These are phyloP conservation scores for Fusarium chlamydosporum DNA, from an alignment of 2,329 filamentous ascomycete genomes.

Conservation along the genomic window DNA sequence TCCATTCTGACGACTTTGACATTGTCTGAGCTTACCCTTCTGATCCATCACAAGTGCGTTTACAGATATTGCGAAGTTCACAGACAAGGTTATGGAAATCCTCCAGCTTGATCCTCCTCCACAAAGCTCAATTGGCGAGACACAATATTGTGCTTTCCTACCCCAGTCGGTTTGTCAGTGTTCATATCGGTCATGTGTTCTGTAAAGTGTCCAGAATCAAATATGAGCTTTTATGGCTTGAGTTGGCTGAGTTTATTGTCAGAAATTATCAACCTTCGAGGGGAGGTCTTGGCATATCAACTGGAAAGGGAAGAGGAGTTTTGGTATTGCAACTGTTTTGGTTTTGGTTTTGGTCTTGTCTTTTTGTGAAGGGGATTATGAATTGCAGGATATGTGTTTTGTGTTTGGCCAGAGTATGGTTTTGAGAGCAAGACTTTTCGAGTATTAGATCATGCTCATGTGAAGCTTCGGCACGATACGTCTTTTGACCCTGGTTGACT, in stretches of 20 bases:
- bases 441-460: neutral
- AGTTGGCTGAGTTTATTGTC: neutral
- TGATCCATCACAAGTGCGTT: neutral
- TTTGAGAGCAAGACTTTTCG: neutral
- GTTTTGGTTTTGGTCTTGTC: neutral
- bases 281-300: neutral
- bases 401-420: neutral
- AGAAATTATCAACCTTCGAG: neutral
- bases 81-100: no score
- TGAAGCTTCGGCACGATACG: neutral
- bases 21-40: constrained; percentile 11
- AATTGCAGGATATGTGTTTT: neutral
- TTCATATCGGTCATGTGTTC: neutral
- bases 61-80: neutral
- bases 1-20: constrained; percentile 57
- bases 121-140: neutral
- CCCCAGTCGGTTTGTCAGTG: neutral
- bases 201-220: neutral
- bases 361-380: no score
- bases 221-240: neutral
- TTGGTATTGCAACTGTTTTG: neutral
- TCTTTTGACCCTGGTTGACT: neutral
- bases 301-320: neutral
- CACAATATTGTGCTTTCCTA: neutral
- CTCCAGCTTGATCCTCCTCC: neutral